phyloP scores from a whole-genome alignment of 2,329 filamentous ascomycete genomes.

The Aureobasidium sp. region DNA sequence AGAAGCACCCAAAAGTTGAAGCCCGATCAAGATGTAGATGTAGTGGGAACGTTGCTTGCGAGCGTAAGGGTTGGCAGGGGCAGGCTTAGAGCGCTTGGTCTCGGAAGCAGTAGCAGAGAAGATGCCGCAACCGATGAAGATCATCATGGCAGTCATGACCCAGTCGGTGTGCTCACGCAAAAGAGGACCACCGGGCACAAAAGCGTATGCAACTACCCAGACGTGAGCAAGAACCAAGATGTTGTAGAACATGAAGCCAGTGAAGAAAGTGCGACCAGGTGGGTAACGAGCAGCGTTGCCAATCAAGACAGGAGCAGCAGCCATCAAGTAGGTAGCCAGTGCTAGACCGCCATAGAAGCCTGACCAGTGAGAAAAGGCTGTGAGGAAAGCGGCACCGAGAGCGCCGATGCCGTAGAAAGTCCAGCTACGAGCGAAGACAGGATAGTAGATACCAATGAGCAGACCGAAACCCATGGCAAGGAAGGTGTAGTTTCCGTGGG shows the following conservation, averaged over 20 bases:
- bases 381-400: slow-evolving; percentile 70
- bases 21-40: slow-evolving; percentile 61
- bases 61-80: slow-evolving; percentile 37
- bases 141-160: slow-evolving; percentile 84
- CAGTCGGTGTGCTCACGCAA: slow-evolving; percentile 93
- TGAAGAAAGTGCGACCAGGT: slow-evolving; percentile 73
- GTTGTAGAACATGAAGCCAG: slow-evolving; percentile 89
- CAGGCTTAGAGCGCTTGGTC: slow-evolving; percentile 33
- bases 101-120: slow-evolving; percentile 57
- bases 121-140: slow-evolving; percentile 75
- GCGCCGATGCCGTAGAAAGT: slow-evolving; percentile 70
- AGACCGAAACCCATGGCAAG: slow-evolving; percentile 80
- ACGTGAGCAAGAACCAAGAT: slow-evolving; percentile 94
- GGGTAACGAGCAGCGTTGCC: slow-evolving; percentile 67
- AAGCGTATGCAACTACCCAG: slow-evolving; percentile 97
- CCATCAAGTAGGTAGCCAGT: slow-evolving; percentile 74
- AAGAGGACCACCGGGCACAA: slow-evolving; percentile 87
- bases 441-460: slow-evolving; percentile 65
- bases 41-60: slow-evolving; percentile 58
- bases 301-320: slow-evolving; percentile 68
- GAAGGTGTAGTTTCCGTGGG: slow-evolving; percentile 84
- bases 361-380: slow-evolving; percentile 71
- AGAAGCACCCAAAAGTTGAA: slow-evolving; percentile 74
- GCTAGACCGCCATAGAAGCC: slow-evolving; percentile 80
- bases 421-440: slow-evolving; percentile 69